Percentiles rank a stretch among this genome's conserved stretches.
Conservation (phyloP, 2,329 filamentous ascomycete genomes). For the Stagonosporopsis rhizophila region DNA sequence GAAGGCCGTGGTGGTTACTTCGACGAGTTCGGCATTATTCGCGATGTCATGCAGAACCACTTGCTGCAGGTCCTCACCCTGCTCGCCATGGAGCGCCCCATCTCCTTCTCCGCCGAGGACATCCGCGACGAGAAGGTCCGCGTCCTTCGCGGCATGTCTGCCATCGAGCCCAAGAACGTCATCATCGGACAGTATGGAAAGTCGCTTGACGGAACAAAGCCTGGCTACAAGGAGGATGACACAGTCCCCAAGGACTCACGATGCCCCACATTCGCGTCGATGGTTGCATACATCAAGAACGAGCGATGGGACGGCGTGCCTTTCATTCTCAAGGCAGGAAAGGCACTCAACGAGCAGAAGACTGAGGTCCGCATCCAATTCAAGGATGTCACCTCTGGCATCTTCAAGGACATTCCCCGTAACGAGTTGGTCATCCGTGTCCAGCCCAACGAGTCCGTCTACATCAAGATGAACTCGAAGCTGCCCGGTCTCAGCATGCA, state of each 20-base stretch:
- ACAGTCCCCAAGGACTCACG: slow-evolving; percentile 96
- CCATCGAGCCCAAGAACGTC: slow-evolving; percentile 98
- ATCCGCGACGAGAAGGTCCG: slow-evolving; percentile 99
- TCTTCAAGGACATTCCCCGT: slow-evolving; percentile 99
- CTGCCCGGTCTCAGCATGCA: slow-evolving; percentile 98
- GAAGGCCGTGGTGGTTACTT: slow-evolving; percentile 98
- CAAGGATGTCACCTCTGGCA: slow-evolving; percentile 98
- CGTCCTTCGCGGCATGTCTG: slow-evolving; percentile 88
- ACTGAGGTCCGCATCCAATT: slow-evolving; percentile 99
- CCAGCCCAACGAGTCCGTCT: slow-evolving; percentile 98
- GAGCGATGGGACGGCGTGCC: slow-evolving; percentile 99
- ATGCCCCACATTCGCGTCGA: slow-evolving; percentile 96
- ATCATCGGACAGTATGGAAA: slow-evolving; percentile 99
- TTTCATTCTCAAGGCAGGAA: slow-evolving; percentile 99
- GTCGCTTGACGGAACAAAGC: slow-evolving; percentile 94
- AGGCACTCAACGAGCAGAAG: slow-evolving; percentile 99
- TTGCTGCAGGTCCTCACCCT: slow-evolving; percentile 94
- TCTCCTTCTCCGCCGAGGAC: slow-evolving; percentile 97
- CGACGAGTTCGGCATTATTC: slow-evolving; percentile 98
- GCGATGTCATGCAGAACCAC: slow-evolving; percentile 99
- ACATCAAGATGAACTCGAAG: slow-evolving; percentile 99
- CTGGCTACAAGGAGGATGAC: slow-evolving; percentile 97
- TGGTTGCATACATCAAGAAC: slow-evolving; percentile 99
- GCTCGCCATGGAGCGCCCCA: slow-evolving; percentile 96
- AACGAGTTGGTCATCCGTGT: slow-evolving; percentile 99